These are phyloP conservation scores for Carex pumila DNA, from an alignment of 176 grass and related monocot species.

Conservation along the genomic window DNA sequence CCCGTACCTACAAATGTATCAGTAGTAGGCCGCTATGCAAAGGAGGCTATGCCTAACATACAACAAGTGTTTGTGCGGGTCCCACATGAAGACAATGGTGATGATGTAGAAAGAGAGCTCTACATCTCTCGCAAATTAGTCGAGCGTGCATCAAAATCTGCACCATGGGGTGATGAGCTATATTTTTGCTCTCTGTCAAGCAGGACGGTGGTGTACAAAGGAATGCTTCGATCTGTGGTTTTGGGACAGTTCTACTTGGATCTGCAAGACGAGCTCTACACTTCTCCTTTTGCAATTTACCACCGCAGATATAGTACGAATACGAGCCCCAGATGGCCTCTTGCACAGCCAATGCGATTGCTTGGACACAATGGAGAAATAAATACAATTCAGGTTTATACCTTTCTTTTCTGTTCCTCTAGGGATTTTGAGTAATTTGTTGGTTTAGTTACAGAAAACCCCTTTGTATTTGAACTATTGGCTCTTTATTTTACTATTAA, in stretches of 20 bases:
- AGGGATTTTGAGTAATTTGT: conserved; percentile 11
- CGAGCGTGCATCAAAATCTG: conserved; percentile 55
- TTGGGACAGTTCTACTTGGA: conserved; percentile 98
- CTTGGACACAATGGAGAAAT: conserved; percentile 99
- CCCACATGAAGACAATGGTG: conserved; percentile 73
- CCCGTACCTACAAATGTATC: conserved; percentile 68
- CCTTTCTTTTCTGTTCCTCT: conserved; percentile 9
- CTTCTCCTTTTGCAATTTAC: conserved; percentile 93
- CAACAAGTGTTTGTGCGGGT: conserved; percentile 85
- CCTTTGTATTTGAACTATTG: neutral
- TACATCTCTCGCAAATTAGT: conserved; percentile 94
- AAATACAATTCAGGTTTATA: conserved; percentile 94
- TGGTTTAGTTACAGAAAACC: neutral
- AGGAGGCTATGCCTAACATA: conserved; percentile 96
- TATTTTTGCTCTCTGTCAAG: conserved; percentile 96
- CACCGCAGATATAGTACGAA: conserved; percentile 99
- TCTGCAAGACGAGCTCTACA: conserved; percentile 74
- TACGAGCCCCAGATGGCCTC: conserved; percentile 95
- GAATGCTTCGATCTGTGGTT: conserved; percentile 96
- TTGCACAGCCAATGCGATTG: conserved; percentile 98
- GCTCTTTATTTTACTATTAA: too few species aligned
- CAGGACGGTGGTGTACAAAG: conserved; percentile 93
- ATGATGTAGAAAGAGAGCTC: conserved; percentile 97
- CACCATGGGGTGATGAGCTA: conserved; percentile 73
- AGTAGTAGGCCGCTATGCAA: conserved; percentile 79